These are phyloP conservation scores for Kodamaea hsintzibuensis DNA, from an alignment of 805 yeast genomes.

Conservation along the genomic window DNA sequence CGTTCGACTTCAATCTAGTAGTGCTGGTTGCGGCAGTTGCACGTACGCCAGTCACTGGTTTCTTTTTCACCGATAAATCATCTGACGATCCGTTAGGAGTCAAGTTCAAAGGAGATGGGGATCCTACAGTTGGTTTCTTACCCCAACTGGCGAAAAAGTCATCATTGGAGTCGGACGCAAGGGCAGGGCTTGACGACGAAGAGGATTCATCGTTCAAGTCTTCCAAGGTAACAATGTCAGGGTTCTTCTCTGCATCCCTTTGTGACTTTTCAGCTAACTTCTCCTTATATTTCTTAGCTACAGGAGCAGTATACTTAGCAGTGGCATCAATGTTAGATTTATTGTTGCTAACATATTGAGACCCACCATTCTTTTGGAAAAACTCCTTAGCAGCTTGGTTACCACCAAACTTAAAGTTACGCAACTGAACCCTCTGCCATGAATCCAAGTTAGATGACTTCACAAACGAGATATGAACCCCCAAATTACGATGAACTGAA, in stretches of 20 bases:
- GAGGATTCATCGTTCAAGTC: conserved; percentile 35
- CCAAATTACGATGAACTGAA: conserved; percentile 92
- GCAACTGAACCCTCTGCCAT: conserved; percentile 88
- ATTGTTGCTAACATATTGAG: conserved; percentile 52
- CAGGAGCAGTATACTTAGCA: conserved; percentile 75
- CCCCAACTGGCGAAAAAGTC: conserved; percentile 94
- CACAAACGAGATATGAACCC: conserved; percentile 95
- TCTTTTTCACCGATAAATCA: conserved; percentile 22
- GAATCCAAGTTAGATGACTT: conserved; percentile 89
- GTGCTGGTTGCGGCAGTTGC: conserved; percentile 24
- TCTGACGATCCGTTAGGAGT: conserved; percentile 46
- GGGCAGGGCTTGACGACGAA: conserved; percentile 33
- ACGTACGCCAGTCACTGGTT: not conserved
- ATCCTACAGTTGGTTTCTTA: conserved; percentile 34
- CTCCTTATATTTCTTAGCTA: conserved; percentile 79
- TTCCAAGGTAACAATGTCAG: conserved; percentile 71
- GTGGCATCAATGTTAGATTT: conserved; percentile 55
- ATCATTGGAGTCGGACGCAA: conserved; percentile 52
- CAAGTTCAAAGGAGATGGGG: conserved; percentile 50
- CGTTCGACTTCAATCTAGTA: conserved; percentile 23
- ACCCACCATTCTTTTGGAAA: conserved; percentile 82
- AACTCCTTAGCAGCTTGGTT: conserved; percentile 84
- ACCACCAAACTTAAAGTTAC: conserved; percentile 93
- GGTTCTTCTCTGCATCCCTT: conserved; percentile 67
- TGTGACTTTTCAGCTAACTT: conserved; percentile 70